Percentiles rank a stretch among this genome's conserved stretches.
phyloP scores from a whole-genome alignment of 179 eudicot genomes.

The Beta macrorhiza region DNA sequence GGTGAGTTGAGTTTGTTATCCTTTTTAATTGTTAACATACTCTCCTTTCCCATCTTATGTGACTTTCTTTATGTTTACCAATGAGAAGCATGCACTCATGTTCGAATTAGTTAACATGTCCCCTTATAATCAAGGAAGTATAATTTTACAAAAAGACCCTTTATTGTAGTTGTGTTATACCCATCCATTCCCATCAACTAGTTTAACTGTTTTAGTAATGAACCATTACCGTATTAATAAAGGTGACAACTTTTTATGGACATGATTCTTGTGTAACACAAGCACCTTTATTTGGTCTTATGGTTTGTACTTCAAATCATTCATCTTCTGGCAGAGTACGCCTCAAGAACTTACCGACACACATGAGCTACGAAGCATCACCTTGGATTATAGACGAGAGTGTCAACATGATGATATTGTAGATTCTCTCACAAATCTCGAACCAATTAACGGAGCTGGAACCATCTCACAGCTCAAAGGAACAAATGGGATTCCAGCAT shows the following conservation, averaged over 20 bases:
- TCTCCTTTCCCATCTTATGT: not conserved
- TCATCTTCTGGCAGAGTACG: conserved; percentile 53
- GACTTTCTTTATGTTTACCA: not conserved
- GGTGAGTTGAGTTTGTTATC: conserved; percentile 43
- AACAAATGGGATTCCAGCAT: conserved; percentile 48
- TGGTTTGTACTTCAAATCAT: not conserved
- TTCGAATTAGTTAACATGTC: too few species aligned
- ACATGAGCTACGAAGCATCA: conserved; percentile 79
- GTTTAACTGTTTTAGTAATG: too few species aligned
- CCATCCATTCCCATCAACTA: too few species aligned
- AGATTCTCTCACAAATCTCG: conserved; percentile 77
- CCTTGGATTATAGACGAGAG: conserved; percentile 88
- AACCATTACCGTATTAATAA: too few species aligned
- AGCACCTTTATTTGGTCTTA: not conserved
- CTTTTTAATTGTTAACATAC: not conserved
- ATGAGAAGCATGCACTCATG: not conserved
- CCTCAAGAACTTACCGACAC: conserved; percentile 82
- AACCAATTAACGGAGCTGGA: conserved; percentile 28
- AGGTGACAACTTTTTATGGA: too few species aligned
- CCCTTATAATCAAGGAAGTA: not conserved
- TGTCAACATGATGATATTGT: conserved; percentile 84
- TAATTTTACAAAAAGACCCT: not conserved
- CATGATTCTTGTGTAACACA: too few species aligned
- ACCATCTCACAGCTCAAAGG: conserved; percentile 35
- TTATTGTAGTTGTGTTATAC: not conserved